Evolutionary conservation across 805 yeast species (phyloP).

Genomic region (Sugiyamaella mastotermitis): DNA sequence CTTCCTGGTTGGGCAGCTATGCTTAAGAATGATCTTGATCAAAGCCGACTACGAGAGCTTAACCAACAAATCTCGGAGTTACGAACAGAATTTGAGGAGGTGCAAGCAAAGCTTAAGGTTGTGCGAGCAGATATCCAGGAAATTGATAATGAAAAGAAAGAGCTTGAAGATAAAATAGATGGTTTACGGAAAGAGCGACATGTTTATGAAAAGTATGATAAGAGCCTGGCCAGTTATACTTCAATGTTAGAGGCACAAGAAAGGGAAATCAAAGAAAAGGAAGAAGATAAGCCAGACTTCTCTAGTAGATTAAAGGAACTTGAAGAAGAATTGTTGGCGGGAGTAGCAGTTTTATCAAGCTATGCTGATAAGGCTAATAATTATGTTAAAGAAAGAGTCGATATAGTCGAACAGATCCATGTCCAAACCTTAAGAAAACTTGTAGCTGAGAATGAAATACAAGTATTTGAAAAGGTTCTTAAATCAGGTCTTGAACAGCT

Average conservation of each 20-base stretch:
- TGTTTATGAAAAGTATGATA: background rate
- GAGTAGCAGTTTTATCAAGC: too few species aligned
- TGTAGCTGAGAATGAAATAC: background rate
- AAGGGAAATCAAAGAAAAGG: slow-evolving; percentile 2
- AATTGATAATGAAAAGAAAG: background rate
- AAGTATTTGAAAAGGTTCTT: slow-evolving; percentile 2
- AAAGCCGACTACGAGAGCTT: background rate
- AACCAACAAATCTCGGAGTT: too few species aligned
- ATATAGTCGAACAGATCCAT: too few species aligned
- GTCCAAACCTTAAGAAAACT: background rate
- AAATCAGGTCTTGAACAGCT: slow-evolving; percentile 4
- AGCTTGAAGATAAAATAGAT: background rate
- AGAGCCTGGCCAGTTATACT: background rate
- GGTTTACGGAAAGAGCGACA: background rate
- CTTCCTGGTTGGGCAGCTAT: background rate
- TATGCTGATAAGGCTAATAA: slow-evolving; percentile 4
- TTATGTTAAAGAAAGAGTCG: background rate
- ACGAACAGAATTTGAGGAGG: too few species aligned
- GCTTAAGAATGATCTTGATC: background rate
- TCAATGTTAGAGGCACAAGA: background rate
- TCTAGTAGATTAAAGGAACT: background rate
- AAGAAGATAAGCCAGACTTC: slow-evolving; percentile 1
- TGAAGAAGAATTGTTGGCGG: background rate
- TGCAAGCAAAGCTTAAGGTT: slow-evolving; percentile 4
- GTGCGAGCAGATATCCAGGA: background rate